Base-by-base conservation (phyloP, 2,329 filamentous ascomycete species). In the Uncinocarpus reesii region DNA sequence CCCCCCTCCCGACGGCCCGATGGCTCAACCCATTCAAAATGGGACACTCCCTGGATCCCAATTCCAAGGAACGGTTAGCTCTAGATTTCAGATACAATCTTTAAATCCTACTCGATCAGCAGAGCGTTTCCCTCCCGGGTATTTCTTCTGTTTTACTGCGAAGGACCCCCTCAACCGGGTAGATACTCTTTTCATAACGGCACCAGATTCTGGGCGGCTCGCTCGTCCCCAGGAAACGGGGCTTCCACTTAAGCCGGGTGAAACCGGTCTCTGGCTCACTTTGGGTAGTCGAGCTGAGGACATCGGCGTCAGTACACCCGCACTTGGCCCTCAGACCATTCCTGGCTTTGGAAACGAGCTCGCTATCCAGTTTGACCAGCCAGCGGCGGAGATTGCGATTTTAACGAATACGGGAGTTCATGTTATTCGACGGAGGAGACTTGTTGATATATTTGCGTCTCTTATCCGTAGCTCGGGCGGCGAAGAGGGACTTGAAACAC, bases 311-410 rank as follows among this genome's bases (percentile, higher is more conserved):
- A 79, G 87, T 23, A 86, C 83, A 0, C 76, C 77, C 42, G 90
- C 88, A 57, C 76, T 80, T 13, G 84, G 84, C 7, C 75, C 80
- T 0, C 69, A 69, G 8, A 77, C 79, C 21, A 84, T 86, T 0
- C 62, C 80, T 18, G 90, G 89, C 0, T 96, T 95, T 59, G 89
- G 90, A 8, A 98, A 98, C 57, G 92, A 98, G 67, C 73, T 96
- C 48, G 87, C 92, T 1, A 84, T 94, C n/a, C 93, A 98, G 58
- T 98, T 92, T 58, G 92, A 98, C 59, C 76, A 85, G 51, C 73
- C 81, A 0, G 77, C 84, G 0, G 80, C 83, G 43, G 90, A 98
- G 61, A 81, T 96, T 54, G 92, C 90, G 1, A 80, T 98, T 40
- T 74, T 98, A 47, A 96, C 92, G 26, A 94, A 92, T 58, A 87